A percentile compares a stretch with the other conserved stretches of the same genome.
Conservation (phyloP, 2,329 filamentous ascomycete genomes). For the Colletotrichum sp. region DNA sequence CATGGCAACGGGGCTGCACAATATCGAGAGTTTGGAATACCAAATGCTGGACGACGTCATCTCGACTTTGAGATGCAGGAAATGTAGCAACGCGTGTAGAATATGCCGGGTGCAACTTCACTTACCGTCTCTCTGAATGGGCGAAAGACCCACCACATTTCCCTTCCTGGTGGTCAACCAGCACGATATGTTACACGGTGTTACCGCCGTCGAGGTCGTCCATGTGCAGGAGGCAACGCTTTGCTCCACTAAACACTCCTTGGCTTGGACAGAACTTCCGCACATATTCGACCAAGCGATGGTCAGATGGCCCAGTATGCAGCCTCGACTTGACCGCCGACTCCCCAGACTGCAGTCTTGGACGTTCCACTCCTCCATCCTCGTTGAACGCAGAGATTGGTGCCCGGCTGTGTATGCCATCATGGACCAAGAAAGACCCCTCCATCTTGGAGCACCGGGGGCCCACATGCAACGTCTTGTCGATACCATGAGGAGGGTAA, state of each 20-base stretch:
- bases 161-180: not conserved
- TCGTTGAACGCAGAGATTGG: not conserved
- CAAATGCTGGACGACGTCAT: not conserved
- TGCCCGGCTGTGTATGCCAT: not conserved
- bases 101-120: not conserved
- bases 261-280: not conserved
- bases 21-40: not conserved
- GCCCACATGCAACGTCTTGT: not conserved
- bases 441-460: not conserved
- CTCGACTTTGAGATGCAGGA: not conserved
- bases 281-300: not conserved
- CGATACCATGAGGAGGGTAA: not conserved
- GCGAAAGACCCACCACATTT: not conserved
- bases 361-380: slow-evolving; percentile 15
- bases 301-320: not conserved
- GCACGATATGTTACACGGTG: not conserved
- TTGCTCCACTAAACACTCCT: not conserved
- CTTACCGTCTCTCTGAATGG: not conserved
- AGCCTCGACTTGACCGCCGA: not conserved
- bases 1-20: not conserved
- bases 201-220: not conserved
- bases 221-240: not conserved
- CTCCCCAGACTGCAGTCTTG: not conserved
- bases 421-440: not conserved
- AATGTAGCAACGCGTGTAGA: not conserved